Base-by-base conservation (phyloP, 257 asterid genomes). In the Parsonsia alboflavescens region DNA sequence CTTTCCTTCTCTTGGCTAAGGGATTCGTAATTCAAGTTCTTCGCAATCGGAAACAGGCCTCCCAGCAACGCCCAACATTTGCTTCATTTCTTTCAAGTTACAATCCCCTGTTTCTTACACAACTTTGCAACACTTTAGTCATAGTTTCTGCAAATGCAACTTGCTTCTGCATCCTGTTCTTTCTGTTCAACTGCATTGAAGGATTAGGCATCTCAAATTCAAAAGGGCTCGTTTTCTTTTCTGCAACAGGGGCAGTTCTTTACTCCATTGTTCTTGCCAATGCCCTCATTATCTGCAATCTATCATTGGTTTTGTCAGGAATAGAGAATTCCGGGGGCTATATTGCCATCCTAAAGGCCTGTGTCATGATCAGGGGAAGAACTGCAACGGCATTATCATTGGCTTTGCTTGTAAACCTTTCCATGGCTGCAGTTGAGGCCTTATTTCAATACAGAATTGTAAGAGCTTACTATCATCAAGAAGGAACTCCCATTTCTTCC, bases 221-320 rank as follows among this genome's bases (percentile, higher is more conserved):
- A 2, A 22, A 77, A 21, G 44, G 53, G 46, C 62, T 77, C 12
- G 83, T 88, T 2, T 61, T 91, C 13, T 64, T 88, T 8, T 88
- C 97, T 0, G 88, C 91, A 19, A 72, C 75, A 4, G 89, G 87
- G 19, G 88, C 88, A 2, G 81, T 91, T 21, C 6, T 81, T 30
- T 93, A 84, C 84, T 93, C 96, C 49, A 79, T 89, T 33, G 62
- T 86, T 66, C 88, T 91, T 30, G 93, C 97, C n/a, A 88, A 90
- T 73, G 86, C 92, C 45, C 75, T 81, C 61, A 81, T 85, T 49
- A 57, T 87, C 66, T 76, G 85, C 88, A 83, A 74, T 45, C 63
- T 91, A 2, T 88, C 93, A 11, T 53, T 84, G 70, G 54, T 88
- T 26, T 17, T 80, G 0, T 79, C 96, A 5, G 94, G 88, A 26